phyloP scores from a whole-genome alignment of 176 grass and related monocot genomes.

The Puccinellia tenuiflora region DNA sequence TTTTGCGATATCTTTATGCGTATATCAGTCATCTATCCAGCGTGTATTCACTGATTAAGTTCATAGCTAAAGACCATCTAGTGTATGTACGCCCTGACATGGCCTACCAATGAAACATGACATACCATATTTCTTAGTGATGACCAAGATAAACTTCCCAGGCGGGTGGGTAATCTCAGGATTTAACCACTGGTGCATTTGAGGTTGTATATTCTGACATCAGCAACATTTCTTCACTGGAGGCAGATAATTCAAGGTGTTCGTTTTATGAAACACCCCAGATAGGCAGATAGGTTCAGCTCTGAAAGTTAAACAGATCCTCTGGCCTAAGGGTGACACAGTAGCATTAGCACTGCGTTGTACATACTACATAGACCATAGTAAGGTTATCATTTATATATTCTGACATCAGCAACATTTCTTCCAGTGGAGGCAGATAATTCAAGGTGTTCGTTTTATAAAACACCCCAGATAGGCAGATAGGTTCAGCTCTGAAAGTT shows the following conservation, averaged over 20 bases:
- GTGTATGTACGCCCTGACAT: neutral
- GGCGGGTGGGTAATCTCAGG: neutral
- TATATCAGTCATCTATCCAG: conserved; percentile 4
- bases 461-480: neutral
- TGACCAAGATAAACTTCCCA: neutral
- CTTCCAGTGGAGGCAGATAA: neutral
- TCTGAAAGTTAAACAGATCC: neutral
- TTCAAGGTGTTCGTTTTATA: neutral
- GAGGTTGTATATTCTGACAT: neutral
- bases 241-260: neutral
- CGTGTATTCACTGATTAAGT: neutral
- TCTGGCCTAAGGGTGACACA: neutral
- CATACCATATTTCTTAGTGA: neutral
- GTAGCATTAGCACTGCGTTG: neutral
- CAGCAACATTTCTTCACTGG: neutral
- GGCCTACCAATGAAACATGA: too few species aligned
- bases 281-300: neutral
- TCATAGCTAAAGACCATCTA: conserved; percentile 2
- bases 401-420: neutral
- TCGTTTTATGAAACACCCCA: neutral
- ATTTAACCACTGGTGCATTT: neutral
- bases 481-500: neutral
- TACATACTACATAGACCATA: neutral
- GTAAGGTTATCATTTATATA: neutral
- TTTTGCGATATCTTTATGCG: neutral